Percentiles rank a stretch among this genome's conserved stretches.
Conservation (phyloP, 176 grass and related monocot genomes). For the Rhipidocladum racemiflorum region DNA sequence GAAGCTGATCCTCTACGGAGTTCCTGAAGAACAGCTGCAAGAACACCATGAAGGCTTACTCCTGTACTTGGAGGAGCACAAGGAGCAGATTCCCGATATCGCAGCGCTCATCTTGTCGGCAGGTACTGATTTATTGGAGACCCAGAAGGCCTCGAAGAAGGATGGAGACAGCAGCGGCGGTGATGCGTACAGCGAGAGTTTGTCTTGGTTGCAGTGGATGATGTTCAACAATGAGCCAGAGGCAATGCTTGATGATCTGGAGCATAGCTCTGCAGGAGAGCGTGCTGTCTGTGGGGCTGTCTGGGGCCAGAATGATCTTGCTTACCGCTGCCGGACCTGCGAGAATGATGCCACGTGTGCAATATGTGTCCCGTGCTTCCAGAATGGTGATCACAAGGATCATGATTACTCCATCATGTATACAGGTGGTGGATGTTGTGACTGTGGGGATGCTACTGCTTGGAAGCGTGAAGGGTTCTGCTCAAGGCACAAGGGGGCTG, state of each 20-base stretch:
- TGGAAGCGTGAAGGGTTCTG: constrained; percentile 97
- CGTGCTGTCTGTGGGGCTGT: constrained; percentile 81
- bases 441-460: constrained; percentile 90
- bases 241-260: constrained; percentile 46
- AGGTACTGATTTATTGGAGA: constrained; percentile 31
- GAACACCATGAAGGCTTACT: constrained; percentile 47
- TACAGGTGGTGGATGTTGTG: constrained; percentile 90
- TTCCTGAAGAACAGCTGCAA: constrained; percentile 52
- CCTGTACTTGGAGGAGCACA: constrained; percentile 38
- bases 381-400: constrained; percentile 81
- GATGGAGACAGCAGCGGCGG: background rate
- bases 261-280: constrained; percentile 41
- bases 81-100: constrained; percentile 28
- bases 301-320: constrained; percentile 84
- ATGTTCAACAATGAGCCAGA: constrained; percentile 72
- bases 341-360: constrained; percentile 87
- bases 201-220: constrained; percentile 84
- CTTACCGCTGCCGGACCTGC: constrained; percentile 86
- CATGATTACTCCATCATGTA: constrained; percentile 98
- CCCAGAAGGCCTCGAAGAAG: constrained; percentile 16
- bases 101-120: constrained; percentile 54
- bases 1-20: constrained; percentile 72
- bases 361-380: constrained; percentile 90
- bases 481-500: constrained; percentile 76
- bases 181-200: constrained; percentile 41